A percentile compares a stretch with the other conserved stretches of the same genome.
Conservation (phyloP, 1,139 yeast species). For the Zygoascus hellenicus region DNA sequence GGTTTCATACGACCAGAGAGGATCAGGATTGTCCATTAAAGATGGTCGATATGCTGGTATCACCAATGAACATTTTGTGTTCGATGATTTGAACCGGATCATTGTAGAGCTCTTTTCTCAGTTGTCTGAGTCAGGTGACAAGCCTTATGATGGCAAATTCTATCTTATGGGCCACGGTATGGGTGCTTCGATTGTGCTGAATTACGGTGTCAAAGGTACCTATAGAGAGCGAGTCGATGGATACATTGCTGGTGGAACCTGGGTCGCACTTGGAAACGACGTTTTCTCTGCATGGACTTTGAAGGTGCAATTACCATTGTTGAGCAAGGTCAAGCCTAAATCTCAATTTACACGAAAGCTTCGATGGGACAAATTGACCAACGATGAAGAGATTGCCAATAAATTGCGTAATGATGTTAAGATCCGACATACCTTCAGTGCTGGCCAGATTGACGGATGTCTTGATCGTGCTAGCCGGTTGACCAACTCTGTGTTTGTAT, state of each 20-base stretch:
- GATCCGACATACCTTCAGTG: slow-evolving; percentile 41
- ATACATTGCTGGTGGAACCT: slow-evolving; percentile 61
- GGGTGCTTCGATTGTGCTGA: slow-evolving; percentile 85
- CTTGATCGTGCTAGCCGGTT: slow-evolving; percentile 55
- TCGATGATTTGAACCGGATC: slow-evolving; percentile 65
- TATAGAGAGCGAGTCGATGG: slow-evolving; percentile 49
- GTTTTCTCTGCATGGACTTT: slow-evolving; percentile 52
- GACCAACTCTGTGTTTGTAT: slow-evolving; percentile 39
- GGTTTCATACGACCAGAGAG: slow-evolving; percentile 80
- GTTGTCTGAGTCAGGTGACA: not conserved
- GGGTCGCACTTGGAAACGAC: slow-evolving; percentile 49
- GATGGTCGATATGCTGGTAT: slow-evolving; percentile 47
- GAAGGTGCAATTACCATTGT: slow-evolving; percentile 42
- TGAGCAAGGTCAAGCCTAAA: slow-evolving; percentile 49
- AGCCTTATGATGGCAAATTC: slow-evolving; percentile 32
- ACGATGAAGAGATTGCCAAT: slow-evolving; percentile 37
- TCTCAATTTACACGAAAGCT: slow-evolving; percentile 53
- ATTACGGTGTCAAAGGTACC: slow-evolving; percentile 67
- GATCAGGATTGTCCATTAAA: slow-evolving; percentile 72
- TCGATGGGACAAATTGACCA: slow-evolving; percentile 49
- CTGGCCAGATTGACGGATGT: slow-evolving; percentile 58
- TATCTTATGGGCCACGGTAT: slow-evolving; percentile 82
- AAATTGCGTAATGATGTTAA: slow-evolving; percentile 25
- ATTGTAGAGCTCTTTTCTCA: slow-evolving; percentile 28
- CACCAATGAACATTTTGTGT: slow-evolving; percentile 59